Evolutionary conservation across 257 asterid species (phyloP).

Genomic region (Paraleonurus japonicus): DNA sequence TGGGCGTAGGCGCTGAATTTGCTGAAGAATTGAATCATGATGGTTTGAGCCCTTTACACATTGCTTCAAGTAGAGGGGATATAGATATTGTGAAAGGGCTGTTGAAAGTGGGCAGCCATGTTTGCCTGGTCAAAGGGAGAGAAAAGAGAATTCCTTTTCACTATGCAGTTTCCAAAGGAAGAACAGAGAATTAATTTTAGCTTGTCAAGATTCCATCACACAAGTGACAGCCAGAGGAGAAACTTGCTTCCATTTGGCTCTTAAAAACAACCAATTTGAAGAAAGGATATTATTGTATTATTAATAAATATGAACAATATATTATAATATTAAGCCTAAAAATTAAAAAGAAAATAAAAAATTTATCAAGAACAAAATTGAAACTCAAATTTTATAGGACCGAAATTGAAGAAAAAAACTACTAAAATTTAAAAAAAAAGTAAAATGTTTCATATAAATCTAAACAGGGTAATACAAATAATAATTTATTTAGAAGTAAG

Average conservation of each 20-base stretch:
- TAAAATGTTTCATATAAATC: too few relatives aligned
- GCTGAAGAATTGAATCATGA: slow-evolving; percentile 17
- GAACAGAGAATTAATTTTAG: slow-evolving; percentile 25
- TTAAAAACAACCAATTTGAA: slow-evolving; percentile 33
- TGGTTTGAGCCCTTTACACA: slow-evolving; percentile 31
- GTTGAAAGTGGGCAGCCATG: slow-evolving; percentile 13
- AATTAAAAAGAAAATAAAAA: too few relatives aligned
- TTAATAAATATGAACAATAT: too few relatives aligned
- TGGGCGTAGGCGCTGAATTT: background rate
- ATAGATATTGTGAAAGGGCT: slow-evolving; percentile 37
- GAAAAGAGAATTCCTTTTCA: slow-evolving; percentile 39
- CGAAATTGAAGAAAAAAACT: too few relatives aligned
- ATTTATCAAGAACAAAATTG: too few relatives aligned
- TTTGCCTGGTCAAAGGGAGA: slow-evolving; percentile 35
- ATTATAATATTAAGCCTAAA: too few relatives aligned
- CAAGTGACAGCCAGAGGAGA: slow-evolving; percentile 41
- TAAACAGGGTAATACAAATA: too few relatives aligned
- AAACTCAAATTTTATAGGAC: too few relatives aligned
- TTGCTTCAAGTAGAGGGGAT: slow-evolving; percentile 24
- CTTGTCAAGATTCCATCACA: slow-evolving; percentile 18
- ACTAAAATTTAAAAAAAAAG: too few relatives aligned
- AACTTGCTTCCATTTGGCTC: slow-evolving; percentile 38
- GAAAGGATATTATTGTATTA: too few relatives aligned
- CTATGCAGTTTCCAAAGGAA: slow-evolving; percentile 36
- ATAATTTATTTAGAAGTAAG: too few relatives aligned